Conservation (phyloP, 2,329 filamentous ascomycete species). For the Aspergillus calidoustus region DNA sequence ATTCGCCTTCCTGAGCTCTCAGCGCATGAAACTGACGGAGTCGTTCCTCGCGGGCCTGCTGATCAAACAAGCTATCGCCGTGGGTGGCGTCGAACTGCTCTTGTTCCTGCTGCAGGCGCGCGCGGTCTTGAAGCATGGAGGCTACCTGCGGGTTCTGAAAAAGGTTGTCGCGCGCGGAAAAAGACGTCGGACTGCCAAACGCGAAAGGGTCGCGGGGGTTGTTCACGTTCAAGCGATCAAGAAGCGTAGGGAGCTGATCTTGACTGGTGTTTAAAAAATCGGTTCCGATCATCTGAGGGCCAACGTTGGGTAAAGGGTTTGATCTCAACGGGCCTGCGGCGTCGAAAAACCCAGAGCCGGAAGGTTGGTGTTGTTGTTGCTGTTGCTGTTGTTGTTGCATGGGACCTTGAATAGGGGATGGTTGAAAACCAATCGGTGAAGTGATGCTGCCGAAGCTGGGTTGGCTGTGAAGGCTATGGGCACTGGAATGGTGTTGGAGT, state of each 20-base stretch:
- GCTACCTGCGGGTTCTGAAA: slow-evolving; percentile 61
- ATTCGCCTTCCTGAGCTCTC: slow-evolving; percentile 70
- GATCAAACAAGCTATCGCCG: slow-evolving; percentile 52
- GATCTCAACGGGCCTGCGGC: slow-evolving; percentile 47
- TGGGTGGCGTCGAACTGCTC: slow-evolving; percentile 56
- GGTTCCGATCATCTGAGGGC: slow-evolving; percentile 49
- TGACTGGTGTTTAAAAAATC: slow-evolving; percentile 64
- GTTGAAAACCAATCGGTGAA: slow-evolving; percentile 75
- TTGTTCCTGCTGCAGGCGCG: slow-evolving; percentile 65
- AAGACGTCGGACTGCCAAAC: slow-evolving; percentile 53
- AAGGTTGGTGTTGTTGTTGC: slow-evolving; percentile 55
- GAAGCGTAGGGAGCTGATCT: slow-evolving; percentile 69
- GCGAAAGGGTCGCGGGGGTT: slow-evolving; percentile 54
- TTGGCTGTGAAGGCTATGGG: slow-evolving; percentile 94
- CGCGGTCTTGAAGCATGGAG: slow-evolving; percentile 64
- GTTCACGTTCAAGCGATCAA: slow-evolving; percentile 68
- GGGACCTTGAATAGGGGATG: slow-evolving; percentile 62
- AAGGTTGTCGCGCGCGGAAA: slow-evolving; percentile 49
- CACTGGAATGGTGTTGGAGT: slow-evolving; percentile 91
- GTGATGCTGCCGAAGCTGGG: slow-evolving; percentile 95
- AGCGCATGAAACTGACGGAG: slow-evolving; percentile 83
- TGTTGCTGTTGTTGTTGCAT: slow-evolving; percentile 62
- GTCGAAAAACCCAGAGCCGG: slow-evolving; percentile 74
- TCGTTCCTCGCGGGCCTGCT: slow-evolving; percentile 65
- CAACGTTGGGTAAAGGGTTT: slow-evolving; percentile 44